Percentiles rank a stretch among this genome's conserved stretches.
phyloP scores from a whole-genome alignment of 192 early-diverging fungal species.

The Podila verticillata region DNA sequence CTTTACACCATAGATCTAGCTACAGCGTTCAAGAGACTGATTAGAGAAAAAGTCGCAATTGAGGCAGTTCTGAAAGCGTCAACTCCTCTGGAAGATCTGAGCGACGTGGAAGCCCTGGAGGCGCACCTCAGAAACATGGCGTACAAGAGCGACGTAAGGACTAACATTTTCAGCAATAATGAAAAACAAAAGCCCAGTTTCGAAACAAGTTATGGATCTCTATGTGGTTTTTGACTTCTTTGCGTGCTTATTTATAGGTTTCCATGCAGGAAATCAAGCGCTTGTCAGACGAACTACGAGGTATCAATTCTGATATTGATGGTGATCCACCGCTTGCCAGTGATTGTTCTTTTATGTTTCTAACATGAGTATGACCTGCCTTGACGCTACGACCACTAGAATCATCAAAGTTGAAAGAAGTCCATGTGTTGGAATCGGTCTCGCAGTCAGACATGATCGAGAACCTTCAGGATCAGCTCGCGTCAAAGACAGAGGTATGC shows the following conservation, averaged over 20 bases:
- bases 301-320: neutral
- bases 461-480: conserved; percentile 46
- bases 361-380: no score
- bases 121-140: conserved; percentile 52
- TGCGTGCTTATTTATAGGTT: conserved; percentile 12
- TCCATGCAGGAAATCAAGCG: conserved; percentile 55
- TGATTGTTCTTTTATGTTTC: no score
- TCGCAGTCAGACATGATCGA: conserved; percentile 54
- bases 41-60: conserved; percentile 51
- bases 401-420: conserved; percentile 34
- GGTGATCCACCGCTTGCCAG: no score
- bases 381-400: conserved; percentile 8
- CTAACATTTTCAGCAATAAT: neutral
- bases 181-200: no score
- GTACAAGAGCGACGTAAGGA: conserved; percentile 42
- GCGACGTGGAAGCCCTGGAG: conserved; percentile 51
- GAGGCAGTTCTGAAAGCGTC: conserved; percentile 47
- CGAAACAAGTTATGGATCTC: no score
- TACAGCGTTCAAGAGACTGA: conserved; percentile 47
- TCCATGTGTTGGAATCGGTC: conserved; percentile 29
- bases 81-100: conserved; percentile 45
- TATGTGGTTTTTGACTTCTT: no score
- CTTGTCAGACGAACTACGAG: conserved; percentile 37
- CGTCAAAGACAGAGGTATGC: conserved; percentile 35
- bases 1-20: conserved; percentile 28